Evolutionary conservation across 2,329 filamentous ascomycete species (phyloP), one percentile per base, ranked within the genome.

Genomic region (Exserohilum turcica): DNA sequence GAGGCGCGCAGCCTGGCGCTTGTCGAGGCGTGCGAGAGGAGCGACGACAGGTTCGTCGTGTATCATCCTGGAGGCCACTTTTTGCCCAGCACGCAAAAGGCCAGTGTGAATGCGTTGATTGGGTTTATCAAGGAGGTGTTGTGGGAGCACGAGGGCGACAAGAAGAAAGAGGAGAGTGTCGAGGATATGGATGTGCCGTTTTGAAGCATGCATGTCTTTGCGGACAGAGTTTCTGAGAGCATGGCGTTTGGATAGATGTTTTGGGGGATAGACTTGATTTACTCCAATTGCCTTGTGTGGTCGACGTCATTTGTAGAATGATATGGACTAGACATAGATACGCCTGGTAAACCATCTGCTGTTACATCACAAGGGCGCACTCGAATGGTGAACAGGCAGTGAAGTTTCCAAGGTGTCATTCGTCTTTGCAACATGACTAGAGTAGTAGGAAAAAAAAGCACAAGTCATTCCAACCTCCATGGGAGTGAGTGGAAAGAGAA

Each of bases 51-150:
- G 62, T 59, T 52, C 21, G 80, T 84, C 46, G 79, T 88, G 46
- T 85, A 88, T 64, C 91, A 96, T 74, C 92, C 93, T 1, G 93
- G 93, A 6, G 92, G 92, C 0, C 93, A 97, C 73, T 92, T 96
- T 68, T 84, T 97, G 67, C 93, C 93, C 0, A 86, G 75, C 47
- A 79, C 91, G 54, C 85, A 87, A 62, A 91, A 89, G 77, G 88
- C 92, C 62, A 94, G 89, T 83, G 85, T 88, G 16, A 87, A 88
- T 79, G 88, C 88, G 28, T 76, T 95, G 60, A 86, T 88, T 4
- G 85, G 82, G 0, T 96, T 92, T 69, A 85, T 94, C 42, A 80
- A 78, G 63, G 81, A 82, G 57, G 74, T 76, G 40, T 59, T 84
- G 59, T 77, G 79, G 43, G 73, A 67, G 28, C 60, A 63, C 3